A percentile compares a stretch with the other conserved stretches of the same genome.
phyloP scores from a whole-genome alignment of 345 rosid species.

The Iberis pinnata region DNA sequence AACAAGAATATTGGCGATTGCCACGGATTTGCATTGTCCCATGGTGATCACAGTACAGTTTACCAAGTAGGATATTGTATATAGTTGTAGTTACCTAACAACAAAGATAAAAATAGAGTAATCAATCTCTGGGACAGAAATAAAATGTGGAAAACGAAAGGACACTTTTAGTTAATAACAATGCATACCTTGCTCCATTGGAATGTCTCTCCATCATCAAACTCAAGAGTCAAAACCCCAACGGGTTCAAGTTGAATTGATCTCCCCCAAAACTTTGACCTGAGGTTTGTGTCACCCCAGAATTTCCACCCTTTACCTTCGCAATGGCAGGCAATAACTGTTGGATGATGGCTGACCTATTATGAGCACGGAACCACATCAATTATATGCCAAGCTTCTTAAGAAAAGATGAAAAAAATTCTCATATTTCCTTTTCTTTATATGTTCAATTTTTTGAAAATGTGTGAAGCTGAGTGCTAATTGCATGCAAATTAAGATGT shows the following conservation, averaged over 20 bases:
- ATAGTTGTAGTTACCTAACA: constrained; percentile 81
- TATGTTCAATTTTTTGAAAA: background rate
- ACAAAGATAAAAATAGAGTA: constrained; percentile 14
- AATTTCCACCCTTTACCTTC: constrained; percentile 98
- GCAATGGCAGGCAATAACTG: constrained; percentile 89
- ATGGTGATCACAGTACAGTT: constrained; percentile 88
- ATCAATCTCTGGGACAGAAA: constrained; percentile 8
- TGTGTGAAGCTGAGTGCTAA: background rate
- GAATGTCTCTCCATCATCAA: constrained; percentile 93
- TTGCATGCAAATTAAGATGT: constrained; percentile 6
- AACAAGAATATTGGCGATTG: constrained; percentile 72
- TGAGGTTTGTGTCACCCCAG: constrained; percentile 90
- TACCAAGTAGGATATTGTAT: constrained; percentile 86
- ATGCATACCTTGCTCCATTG: constrained; percentile 87
- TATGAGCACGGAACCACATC: background rate
- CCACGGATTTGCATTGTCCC: constrained; percentile 80
- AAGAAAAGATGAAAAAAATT: constrained; percentile 5
- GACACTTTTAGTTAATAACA: background rate
- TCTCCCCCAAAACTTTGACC: constrained; percentile 92
- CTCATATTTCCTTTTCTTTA: background rate
- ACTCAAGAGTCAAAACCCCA: constrained; percentile 74
- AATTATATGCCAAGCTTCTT: constrained; percentile 3
- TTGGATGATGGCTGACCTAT: constrained; percentile 98
- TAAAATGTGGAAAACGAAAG: constrained; percentile 8
- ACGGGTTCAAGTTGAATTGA: constrained; percentile 96